Conservation (phyloP, 441 rosid species). For the Aleurites moluccanus region DNA sequence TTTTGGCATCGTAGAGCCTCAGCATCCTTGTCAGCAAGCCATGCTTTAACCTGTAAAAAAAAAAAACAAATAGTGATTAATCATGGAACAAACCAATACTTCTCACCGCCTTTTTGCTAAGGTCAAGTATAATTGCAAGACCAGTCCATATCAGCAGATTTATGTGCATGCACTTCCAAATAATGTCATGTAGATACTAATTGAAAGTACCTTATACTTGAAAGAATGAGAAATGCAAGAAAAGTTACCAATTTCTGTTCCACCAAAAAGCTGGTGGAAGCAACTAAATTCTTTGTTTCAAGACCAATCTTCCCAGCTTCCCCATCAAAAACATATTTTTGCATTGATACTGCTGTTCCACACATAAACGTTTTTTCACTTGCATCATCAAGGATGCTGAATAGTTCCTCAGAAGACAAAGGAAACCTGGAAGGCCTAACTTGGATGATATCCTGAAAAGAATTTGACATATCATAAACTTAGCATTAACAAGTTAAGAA, state of each 20-base stretch:
- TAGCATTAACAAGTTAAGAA: slow-evolving; percentile 1
- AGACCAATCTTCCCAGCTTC: slow-evolving; percentile 78
- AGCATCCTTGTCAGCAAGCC: slow-evolving; percentile 95
- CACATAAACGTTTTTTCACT: slow-evolving; percentile 87
- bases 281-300: slow-evolving; percentile 80
- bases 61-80: slow-evolving; percentile 13
- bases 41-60: slow-evolving; percentile 64
- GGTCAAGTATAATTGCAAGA: slow-evolving; percentile 4
- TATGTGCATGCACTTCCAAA: not conserved
- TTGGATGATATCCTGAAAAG: slow-evolving; percentile 78
- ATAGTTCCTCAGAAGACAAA: slow-evolving; percentile 67
- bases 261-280: slow-evolving; percentile 80
- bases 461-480: slow-evolving; percentile 22
- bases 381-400: slow-evolving; percentile 88
- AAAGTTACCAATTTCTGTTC: slow-evolving; percentile 80
- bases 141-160: not conserved
- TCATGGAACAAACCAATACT: not conserved
- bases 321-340: slow-evolving; percentile 86
- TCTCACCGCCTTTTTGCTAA: not conserved
- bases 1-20: slow-evolving; percentile 94
- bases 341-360: slow-evolving; percentile 69
- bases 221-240: slow-evolving; percentile 11
- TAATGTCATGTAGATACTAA: not conserved
- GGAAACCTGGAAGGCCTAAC: slow-evolving; percentile 67
- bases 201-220: slow-evolving; percentile 3